phyloP scores from a whole-genome alignment of 2,329 filamentous ascomycete species.

The Penicillium sp. region DNA sequence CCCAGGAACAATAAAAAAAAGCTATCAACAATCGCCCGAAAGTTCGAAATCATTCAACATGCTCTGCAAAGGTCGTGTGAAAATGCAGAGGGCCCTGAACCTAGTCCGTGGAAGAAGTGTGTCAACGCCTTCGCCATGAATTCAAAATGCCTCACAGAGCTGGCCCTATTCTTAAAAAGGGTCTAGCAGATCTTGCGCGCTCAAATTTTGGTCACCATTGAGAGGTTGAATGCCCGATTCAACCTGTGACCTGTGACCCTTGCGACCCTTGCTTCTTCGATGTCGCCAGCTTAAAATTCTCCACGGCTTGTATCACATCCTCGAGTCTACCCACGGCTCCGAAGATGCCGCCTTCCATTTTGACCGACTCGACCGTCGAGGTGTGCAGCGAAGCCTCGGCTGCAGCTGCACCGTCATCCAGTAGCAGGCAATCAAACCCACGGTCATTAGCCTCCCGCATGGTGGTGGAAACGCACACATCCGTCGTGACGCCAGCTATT shows the following conservation, averaged over 20 bases:
- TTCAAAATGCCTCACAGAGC: too few relatives aligned
- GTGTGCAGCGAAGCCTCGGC: slow-evolving; percentile 38
- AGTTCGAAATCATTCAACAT: too few relatives aligned
- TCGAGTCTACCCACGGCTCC: slow-evolving; percentile 36
- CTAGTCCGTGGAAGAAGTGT: background rate
- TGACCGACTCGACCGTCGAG: slow-evolving; percentile 39
- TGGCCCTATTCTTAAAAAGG: background rate
- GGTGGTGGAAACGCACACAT: slow-evolving; percentile 51
- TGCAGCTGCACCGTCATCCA: slow-evolving; percentile 46
- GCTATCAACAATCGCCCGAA: too few relatives aligned
- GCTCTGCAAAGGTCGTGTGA: background rate
- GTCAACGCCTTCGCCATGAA: too few relatives aligned
- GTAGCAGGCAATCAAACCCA: slow-evolving; percentile 49
- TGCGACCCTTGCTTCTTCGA: slow-evolving; percentile 41
- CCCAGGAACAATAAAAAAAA: too few relatives aligned
- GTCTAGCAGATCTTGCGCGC: too few relatives aligned
- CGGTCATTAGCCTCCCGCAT: slow-evolving; percentile 53
- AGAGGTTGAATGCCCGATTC: background rate
- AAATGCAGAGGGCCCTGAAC: slow-evolving; percentile 2
- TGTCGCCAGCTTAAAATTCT: slow-evolving; percentile 37
- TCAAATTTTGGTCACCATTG: background rate
- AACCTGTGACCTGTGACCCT: slow-evolving; percentile 34
- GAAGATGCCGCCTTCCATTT: slow-evolving; percentile 45
- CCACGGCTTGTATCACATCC: slow-evolving; percentile 37
- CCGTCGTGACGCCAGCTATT: slow-evolving; percentile 50